Evolutionary conservation across 176 grass and related monocot genomes (phyloP).

Genomic region (Oryza meridionalis): DNA sequence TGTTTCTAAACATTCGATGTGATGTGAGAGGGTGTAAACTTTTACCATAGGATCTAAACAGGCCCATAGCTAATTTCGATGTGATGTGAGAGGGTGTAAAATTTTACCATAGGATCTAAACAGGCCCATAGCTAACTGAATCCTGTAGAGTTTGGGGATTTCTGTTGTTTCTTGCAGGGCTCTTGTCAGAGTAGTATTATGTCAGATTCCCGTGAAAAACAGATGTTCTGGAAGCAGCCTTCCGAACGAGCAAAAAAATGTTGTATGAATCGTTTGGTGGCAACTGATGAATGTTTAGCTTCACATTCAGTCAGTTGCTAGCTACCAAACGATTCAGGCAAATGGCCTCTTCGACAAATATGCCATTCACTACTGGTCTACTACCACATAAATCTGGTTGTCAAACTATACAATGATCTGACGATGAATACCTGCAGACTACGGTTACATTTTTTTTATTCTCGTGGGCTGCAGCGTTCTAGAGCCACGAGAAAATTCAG

Average conservation of each 20-base stretch:
- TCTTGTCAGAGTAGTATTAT: too few species aligned
- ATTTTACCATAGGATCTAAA: too few species aligned
- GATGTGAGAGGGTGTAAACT: too few species aligned
- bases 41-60: too few species aligned
- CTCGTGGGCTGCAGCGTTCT: slow-evolving; percentile 18
- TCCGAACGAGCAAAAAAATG: not conserved
- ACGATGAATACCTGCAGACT: slow-evolving; percentile 18
- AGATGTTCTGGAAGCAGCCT: too few species aligned
- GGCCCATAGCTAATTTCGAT: too few species aligned
- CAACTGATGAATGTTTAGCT: not conserved
- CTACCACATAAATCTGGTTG: slow-evolving; percentile 24
- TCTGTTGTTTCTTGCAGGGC: too few species aligned
- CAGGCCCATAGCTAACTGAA: not conserved
- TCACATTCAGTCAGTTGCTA: not conserved
- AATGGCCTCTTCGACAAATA: not conserved
- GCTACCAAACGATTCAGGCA: not conserved
- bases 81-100: too few species aligned
- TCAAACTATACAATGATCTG: slow-evolving; percentile 49
- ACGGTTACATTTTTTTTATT: slow-evolving; percentile 35
- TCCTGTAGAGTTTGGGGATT: too few species aligned
- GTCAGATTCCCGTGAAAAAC: too few species aligned
- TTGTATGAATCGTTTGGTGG: not conserved
- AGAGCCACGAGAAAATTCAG: not conserved
- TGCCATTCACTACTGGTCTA: slow-evolving; percentile 6
- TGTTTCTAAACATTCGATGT: too few species aligned